phyloP scores from a whole-genome alignment of 2,329 filamentous ascomycete genomes.

The Dendryphion nanum region DNA sequence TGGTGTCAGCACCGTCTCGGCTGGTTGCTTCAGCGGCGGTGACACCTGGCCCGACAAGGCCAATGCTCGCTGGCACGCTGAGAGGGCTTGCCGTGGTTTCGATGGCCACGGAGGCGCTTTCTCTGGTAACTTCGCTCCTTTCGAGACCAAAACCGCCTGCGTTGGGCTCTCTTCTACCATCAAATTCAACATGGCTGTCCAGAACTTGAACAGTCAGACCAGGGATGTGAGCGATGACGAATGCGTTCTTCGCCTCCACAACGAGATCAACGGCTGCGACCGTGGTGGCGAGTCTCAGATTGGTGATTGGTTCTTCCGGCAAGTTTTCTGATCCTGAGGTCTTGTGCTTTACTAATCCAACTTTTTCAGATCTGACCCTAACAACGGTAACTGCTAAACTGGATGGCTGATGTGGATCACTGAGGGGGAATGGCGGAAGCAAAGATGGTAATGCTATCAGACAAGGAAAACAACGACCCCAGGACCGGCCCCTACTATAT shows the following conservation, averaged over 20 bases:
- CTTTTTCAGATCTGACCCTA: not conserved
- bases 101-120: not conserved
- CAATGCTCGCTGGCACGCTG: not conserved
- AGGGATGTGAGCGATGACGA: not conserved
- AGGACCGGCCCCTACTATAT: too few relatives aligned
- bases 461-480: too few relatives aligned
- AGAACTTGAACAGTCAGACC: not conserved
- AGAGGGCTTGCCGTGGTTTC: too few relatives aligned
- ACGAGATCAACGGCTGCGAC: not conserved
- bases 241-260: not conserved
- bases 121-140: not conserved
- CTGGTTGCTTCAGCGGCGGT: not conserved
- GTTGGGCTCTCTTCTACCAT: not conserved
- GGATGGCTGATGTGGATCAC: too few relatives aligned
- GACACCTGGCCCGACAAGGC: not conserved
- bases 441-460: too few relatives aligned
- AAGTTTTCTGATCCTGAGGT: not conserved
- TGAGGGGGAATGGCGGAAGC: too few relatives aligned
- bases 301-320: not conserved
- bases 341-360: not conserved
- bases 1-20: not conserved
- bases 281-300: not conserved
- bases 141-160: not conserved
- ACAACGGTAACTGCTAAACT: not conserved
- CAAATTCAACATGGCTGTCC: not conserved